A percentile compares a stretch with the other conserved stretches of the same genome.
Conservation (phyloP, 306 rosid species). For the Nissolia schottii region DNA sequence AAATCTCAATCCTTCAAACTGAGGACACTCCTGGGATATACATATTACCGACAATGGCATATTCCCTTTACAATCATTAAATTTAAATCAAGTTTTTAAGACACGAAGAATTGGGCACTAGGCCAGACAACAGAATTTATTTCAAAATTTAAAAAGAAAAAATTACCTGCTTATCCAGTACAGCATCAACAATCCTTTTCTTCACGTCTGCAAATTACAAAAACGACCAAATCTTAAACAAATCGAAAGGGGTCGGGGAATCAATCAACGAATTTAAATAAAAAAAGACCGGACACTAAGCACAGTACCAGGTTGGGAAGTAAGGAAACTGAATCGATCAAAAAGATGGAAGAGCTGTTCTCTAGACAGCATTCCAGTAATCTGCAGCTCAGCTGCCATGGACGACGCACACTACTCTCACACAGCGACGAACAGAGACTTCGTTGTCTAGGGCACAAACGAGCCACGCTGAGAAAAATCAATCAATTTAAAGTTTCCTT, state of each 20-base stretch:
- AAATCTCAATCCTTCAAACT: not conserved
- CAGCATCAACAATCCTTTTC: conserved; percentile 72
- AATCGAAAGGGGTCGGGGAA: not conserved
- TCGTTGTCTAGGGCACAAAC: not conserved
- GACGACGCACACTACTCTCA: not conserved
- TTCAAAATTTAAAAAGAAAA: not conserved
- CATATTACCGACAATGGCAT: not conserved
- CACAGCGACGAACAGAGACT: not conserved
- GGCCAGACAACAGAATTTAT: not conserved
- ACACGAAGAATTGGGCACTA: not conserved
- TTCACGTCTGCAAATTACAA: conserved; percentile 47
- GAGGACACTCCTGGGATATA: not conserved
- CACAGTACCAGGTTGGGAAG: conserved; percentile 61
- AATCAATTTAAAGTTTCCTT: not conserved
- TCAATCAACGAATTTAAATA: not conserved
- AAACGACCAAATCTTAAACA: not conserved
- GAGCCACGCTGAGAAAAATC: no score
- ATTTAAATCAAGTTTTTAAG: not conserved
- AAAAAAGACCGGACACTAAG: not conserved
- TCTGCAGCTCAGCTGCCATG: conserved; percentile 29
- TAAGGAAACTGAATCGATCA: conserved; percentile 54
- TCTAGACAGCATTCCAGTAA: conserved; percentile 42
- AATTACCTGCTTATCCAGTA: conserved; percentile 62
- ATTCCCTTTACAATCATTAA: not conserved
- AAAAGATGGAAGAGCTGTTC: conserved; percentile 69